Evolutionary conservation across 441 rosid species (phyloP).

Genomic region (Oxalis stricta): DNA sequence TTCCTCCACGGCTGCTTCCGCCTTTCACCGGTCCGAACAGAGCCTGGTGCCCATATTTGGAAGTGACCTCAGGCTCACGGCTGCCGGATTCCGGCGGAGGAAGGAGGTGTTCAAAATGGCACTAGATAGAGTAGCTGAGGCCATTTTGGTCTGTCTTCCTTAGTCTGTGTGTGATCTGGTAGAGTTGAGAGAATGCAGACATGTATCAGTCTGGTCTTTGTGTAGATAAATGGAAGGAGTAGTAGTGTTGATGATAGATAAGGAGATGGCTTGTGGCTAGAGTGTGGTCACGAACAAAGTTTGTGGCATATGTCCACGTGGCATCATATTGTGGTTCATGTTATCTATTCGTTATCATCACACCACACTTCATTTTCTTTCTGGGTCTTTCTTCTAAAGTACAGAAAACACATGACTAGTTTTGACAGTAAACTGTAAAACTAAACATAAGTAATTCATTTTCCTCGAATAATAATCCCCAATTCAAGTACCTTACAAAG

Average conservation of each 20-base stretch:
- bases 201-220: no score
- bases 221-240: neutral
- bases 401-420: neutral
- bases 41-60: conserved; percentile 27
- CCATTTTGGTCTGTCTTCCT: conserved; percentile 19
- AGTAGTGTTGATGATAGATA: conserved; percentile 9
- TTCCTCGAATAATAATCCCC: conserved; percentile 16
- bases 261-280: conserved; percentile 1
- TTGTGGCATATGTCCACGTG: conserved; percentile 70
- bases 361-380: neutral
- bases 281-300: conserved; percentile 10
- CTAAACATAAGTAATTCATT: no score
- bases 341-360: conserved; percentile 39
- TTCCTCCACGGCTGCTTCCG: conserved; percentile 29
- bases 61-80: conserved; percentile 33
- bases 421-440: no score
- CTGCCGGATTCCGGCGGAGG: conserved; percentile 26
- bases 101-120: conserved; percentile 54
- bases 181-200: neutral
- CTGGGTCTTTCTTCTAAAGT: neutral
- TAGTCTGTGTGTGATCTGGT: neutral
- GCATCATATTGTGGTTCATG: conserved; percentile 23
- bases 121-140: conserved; percentile 45
- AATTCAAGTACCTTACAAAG: conserved; percentile 14
- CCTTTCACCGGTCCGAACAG: conserved; percentile 53